phyloP scores from a whole-genome alignment of 805 yeast species.

The Saccharomycopsis microspora region DNA sequence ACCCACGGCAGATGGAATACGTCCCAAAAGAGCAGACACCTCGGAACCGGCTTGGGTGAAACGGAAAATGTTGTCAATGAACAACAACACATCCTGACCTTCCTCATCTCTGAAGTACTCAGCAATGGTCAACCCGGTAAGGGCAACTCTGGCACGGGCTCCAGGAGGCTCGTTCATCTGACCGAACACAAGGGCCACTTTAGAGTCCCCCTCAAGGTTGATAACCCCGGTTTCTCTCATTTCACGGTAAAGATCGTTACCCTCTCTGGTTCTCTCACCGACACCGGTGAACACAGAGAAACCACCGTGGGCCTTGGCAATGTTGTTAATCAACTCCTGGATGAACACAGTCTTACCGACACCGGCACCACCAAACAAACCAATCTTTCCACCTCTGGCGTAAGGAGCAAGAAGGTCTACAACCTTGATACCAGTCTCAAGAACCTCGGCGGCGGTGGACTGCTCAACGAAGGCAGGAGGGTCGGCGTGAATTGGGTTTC shows the following conservation, averaged over 20 bases:
- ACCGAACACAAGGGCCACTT: conserved; percentile 98
- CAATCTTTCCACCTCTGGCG: conserved; percentile 99
- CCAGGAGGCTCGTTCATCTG: conserved; percentile 99
- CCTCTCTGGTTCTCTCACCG: conserved; percentile 99
- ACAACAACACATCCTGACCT: conserved; percentile 99
- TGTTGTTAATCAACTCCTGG: conserved; percentile 99
- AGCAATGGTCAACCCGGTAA: conserved; percentile 16
- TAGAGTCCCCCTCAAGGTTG: conserved; percentile 98
- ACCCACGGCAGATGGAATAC: conserved; percentile 99
- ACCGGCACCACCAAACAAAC: conserved; percentile 99
- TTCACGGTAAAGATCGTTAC: conserved; percentile 99
- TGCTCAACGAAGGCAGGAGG: conserved; percentile 96
- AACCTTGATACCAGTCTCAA: conserved; percentile 99
- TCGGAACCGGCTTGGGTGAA: conserved; percentile 99
- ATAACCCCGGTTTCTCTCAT: conserved; percentile 99
- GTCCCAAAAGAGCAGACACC: conserved; percentile 98
- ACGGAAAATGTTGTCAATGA: conserved; percentile 99
- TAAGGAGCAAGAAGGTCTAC: conserved; percentile 98
- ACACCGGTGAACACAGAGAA: conserved; percentile 49
- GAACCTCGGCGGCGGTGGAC: conserved; percentile 94
- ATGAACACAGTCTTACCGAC: conserved; percentile 99
- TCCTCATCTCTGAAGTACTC: conserved; percentile 99
- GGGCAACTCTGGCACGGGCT: conserved; percentile 51
- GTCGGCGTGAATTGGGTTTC: conserved; percentile 98
- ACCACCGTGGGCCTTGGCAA: conserved; percentile 92